Evolutionary conservation across 1,284 basidiomycete species (phyloP).

Genomic region (Vanrija sp.): DNA sequence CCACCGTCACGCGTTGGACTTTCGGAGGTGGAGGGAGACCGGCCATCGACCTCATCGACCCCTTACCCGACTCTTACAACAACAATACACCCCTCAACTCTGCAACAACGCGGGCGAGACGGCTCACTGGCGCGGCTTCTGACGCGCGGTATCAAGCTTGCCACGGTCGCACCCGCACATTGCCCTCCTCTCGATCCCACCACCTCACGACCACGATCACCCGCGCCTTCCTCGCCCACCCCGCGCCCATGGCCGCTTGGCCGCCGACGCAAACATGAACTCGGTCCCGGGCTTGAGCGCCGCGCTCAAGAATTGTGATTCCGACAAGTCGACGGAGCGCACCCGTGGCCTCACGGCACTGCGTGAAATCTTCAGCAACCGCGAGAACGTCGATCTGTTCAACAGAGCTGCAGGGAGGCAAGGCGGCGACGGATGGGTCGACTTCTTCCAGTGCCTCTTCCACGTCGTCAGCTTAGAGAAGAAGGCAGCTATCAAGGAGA

Average conservation of each 20-base stretch:
- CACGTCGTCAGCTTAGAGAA: slow-evolving; percentile 63
- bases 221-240: not conserved
- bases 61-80: too few relatives aligned
- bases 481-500: slow-evolving; percentile 52
- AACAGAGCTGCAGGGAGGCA: slow-evolving; percentile 47
- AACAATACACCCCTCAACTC: too few relatives aligned
- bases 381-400: slow-evolving; percentile 53
- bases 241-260: slow-evolving; percentile 3
- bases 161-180: not conserved
- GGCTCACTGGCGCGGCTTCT: not conserved
- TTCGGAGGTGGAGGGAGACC: too few relatives aligned
- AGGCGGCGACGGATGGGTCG: slow-evolving; percentile 60
- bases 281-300: slow-evolving; percentile 40
- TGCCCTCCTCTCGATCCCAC: not conserved
- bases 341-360: slow-evolving; percentile 62
- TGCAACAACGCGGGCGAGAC: not conserved
- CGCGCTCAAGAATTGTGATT: slow-evolving; percentile 58
- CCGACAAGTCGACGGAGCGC: slow-evolving; percentile 68
- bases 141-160: not conserved
- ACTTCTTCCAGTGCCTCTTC: slow-evolving; percentile 71
- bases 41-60: too few relatives aligned
- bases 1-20: too few relatives aligned
- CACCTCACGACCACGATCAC: too few relatives aligned
- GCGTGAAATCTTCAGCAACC: slow-evolving; percentile 60
- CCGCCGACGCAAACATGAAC: slow-evolving; percentile 6